phyloP scores from a whole-genome alignment of 1,139 yeast genomes.

The Maudiozyma humilis region DNA sequence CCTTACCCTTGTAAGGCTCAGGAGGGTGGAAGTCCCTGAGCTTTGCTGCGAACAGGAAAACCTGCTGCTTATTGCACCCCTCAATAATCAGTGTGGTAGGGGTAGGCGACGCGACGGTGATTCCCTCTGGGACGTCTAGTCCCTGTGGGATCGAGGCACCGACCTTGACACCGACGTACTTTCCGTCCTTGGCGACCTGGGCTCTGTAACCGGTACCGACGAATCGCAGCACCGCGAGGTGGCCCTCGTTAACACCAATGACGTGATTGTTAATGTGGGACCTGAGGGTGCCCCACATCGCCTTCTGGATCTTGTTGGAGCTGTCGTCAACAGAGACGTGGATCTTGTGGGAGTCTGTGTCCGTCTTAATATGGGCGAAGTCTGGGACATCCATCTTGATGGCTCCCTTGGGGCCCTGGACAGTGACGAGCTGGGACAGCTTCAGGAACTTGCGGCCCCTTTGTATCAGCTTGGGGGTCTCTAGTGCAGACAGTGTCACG shows the following conservation, averaged over 20 bases:
- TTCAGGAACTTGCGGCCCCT: constrained; percentile 57
- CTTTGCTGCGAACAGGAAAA: constrained; percentile 80
- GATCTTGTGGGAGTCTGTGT: constrained; percentile 30
- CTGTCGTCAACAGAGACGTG: constrained; percentile 52
- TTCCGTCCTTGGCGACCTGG: constrained; percentile 45
- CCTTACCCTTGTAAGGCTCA: constrained; percentile 98
- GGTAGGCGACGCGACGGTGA: constrained; percentile 67
- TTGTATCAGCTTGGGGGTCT: constrained; percentile 46
- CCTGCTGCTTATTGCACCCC: constrained; percentile 83
- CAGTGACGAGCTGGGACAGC: constrained; percentile 54
- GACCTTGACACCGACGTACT: constrained; percentile 63
- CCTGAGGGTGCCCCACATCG: constrained; percentile 95
- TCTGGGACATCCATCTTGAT: constrained; percentile 61
- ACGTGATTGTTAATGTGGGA: constrained; percentile 69
- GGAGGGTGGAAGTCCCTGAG: constrained; percentile 87
- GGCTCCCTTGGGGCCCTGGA: constrained; percentile 76
- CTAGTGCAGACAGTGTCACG: constrained; percentile 32
- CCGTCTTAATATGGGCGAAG: constrained; percentile 44
- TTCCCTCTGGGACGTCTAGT: constrained; percentile 61
- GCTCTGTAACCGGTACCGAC: constrained; percentile 98
- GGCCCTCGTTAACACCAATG: constrained; percentile 88
- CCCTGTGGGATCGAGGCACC: constrained; percentile 75
- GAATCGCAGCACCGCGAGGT: constrained; percentile 74
- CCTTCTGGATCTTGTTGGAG: constrained; percentile 57
- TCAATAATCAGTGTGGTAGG: constrained; percentile 85